Evolutionary conservation across 2,329 filamentous ascomycete genomes (phyloP), one percentile per base, ranked within the genome.

Genomic region (Eutypella sp.): DNA sequence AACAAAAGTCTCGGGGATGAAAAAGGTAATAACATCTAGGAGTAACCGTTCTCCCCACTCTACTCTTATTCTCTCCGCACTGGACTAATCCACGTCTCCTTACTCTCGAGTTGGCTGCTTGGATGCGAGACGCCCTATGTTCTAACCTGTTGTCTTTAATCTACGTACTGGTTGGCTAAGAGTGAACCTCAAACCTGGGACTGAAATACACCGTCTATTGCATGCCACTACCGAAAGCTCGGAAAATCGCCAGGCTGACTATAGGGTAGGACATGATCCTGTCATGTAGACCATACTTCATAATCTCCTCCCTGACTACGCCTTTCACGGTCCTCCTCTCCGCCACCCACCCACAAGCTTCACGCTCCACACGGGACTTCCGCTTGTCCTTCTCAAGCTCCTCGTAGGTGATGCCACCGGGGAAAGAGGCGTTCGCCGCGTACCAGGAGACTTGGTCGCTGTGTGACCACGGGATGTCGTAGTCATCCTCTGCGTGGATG

Each of bases 241-340:
- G 64, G 54, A 72, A 66, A 8, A 81, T 65, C 2, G 78, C 77
- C 47, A 76, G 55, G 34, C 70, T 74, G 1, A 79, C 68, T 4
- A 77, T 65, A 1, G 76, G 75, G 57, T 79, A 76, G 4, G 72
- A 72, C 78, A 82, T 81, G 41, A 79, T 71, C 27, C 70, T 67
- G 60, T 82, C 79, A 45, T 82, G 78, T 15, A 79, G 57, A 0
- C 78, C 78, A 51, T 74, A 72, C 57, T 76, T 77, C 5, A 78
- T 47, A 6, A 82, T 75, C 42, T 80, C 69, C 54, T 80, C 71
- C 43, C 73, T 63, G n/a, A 82, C 66, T 0, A 73, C 45, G 1
- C 78, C 79, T 25, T 67, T 66, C 9, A 59, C 48, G 0, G 72
- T 74, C 39, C 52, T 57, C 66, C 72, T 72, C 42, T 76, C 71